phyloP scores from a whole-genome alignment of 441 rosid species.

The Biscutella auriculata region DNA sequence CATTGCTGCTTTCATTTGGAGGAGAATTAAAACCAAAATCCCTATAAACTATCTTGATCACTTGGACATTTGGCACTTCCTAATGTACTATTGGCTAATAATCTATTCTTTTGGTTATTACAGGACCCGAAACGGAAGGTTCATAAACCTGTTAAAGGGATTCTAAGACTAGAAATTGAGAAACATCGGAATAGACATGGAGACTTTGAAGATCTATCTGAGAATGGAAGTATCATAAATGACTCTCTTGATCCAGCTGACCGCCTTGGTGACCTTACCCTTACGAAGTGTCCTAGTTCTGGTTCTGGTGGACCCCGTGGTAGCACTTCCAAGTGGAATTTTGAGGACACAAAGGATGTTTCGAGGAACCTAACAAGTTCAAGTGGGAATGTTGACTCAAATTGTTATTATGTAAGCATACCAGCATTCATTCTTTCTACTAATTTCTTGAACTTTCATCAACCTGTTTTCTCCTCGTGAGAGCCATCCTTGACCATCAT shows the following conservation, averaged over 20 bases:
- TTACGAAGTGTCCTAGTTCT: constrained; percentile 55
- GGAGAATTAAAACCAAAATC: not conserved
- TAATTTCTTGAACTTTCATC: not conserved
- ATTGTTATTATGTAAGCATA: constrained; percentile 58
- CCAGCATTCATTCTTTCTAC: constrained; percentile 2
- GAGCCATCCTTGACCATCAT: constrained; percentile 10
- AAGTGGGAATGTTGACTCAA: constrained; percentile 41
- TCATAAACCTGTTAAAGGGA: constrained; percentile 93
- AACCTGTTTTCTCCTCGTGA: not conserved
- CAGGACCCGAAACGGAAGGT: constrained; percentile 94
- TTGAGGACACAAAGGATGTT: constrained; percentile 49
- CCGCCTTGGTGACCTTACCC: constrained; percentile 37
- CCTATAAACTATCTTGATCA: not conserved
- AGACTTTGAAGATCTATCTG: constrained; percentile 76
- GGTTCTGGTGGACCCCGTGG: constrained; percentile 57
- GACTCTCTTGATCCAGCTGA: constrained; percentile 74
- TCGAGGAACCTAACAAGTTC: constrained; percentile 48
- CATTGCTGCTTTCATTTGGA: constrained; percentile 7
- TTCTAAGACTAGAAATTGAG: constrained; percentile 87
- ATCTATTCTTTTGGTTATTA: constrained; percentile 21
- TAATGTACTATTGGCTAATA: constrained; percentile 10
- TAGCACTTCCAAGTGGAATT: constrained; percentile 50
- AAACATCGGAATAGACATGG: constrained; percentile 64
- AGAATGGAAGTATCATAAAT: constrained; percentile 80
- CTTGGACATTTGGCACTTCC: not conserved